A percentile compares a stretch with the other conserved stretches of the same genome.
Conservation (phyloP, 805 yeast genomes). For the Saccharomyces mikatae region DNA sequence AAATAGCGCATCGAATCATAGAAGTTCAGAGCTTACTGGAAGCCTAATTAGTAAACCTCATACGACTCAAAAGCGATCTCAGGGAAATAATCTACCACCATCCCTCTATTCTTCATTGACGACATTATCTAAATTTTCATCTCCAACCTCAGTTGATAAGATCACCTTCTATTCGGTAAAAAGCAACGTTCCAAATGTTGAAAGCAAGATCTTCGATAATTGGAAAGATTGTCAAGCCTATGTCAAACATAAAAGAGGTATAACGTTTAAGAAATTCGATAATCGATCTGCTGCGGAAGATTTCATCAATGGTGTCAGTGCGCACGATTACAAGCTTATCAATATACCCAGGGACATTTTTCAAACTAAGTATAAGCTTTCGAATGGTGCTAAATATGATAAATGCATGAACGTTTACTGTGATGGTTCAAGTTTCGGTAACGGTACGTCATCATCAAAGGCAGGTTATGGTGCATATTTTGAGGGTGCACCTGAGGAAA, state of each 20-base stretch:
- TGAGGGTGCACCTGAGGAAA: constrained; percentile 44
- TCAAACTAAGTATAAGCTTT: constrained; percentile 4
- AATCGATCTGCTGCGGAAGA: constrained; percentile 28
- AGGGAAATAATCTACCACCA: background rate
- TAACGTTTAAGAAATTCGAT: constrained; percentile 38
- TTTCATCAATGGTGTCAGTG: constrained; percentile 19
- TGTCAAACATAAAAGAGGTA: constrained; percentile 30
- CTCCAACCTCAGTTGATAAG: background rate
- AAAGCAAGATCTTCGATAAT: constrained; percentile 21
- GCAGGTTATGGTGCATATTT: constrained; percentile 72
- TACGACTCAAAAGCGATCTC: background rate
- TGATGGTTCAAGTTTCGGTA: constrained; percentile 70
- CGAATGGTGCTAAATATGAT: background rate
- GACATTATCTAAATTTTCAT: background rate
- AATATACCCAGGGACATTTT: constrained; percentile 12
- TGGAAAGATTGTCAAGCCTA: constrained; percentile 31
- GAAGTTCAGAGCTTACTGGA: background rate
- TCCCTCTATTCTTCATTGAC: background rate
- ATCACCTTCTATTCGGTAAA: constrained; percentile 29
- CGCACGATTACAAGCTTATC: constrained; percentile 19
- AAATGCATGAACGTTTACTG: constrained; percentile 40
- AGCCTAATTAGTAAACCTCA: background rate
- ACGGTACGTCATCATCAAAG: constrained; percentile 36
- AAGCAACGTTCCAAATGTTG: constrained; percentile 21
- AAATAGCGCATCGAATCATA: background rate